These are phyloP conservation scores for Penicillium desertorum DNA, from an alignment of 495 filamentous ascomycete species.

Conservation along the genomic window DNA sequence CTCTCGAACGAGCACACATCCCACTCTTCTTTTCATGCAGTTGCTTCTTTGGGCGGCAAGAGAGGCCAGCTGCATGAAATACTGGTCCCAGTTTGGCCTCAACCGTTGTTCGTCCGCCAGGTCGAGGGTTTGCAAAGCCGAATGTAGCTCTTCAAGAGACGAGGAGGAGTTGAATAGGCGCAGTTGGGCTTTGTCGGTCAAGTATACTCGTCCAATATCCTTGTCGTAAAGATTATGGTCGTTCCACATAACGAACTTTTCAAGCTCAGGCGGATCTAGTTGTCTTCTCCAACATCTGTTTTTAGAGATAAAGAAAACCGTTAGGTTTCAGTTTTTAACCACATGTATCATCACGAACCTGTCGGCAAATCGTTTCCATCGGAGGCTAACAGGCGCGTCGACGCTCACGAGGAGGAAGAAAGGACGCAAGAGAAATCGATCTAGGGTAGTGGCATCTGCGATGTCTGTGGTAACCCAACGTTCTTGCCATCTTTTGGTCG, in stretches of 20 bases:
- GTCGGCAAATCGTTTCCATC: slow-evolving; percentile 71
- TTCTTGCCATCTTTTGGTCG: slow-evolving; percentile 79
- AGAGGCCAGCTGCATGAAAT: slow-evolving; percentile 94
- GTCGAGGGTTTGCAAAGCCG: slow-evolving; percentile 65
- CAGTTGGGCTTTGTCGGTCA: slow-evolving; percentile 77
- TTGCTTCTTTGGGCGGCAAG: slow-evolving; percentile 89
- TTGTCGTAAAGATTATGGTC: slow-evolving; percentile 76
- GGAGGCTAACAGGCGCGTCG: slow-evolving; percentile 79
- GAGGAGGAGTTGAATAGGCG: slow-evolving; percentile 81
- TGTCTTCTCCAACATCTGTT: slow-evolving; percentile 45
- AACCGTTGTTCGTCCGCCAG: slow-evolving; percentile 76
- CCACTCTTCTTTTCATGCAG: slow-evolving; percentile 97
- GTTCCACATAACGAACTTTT: slow-evolving; percentile 72
- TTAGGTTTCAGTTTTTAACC: not conserved
- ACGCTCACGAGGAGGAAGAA: slow-evolving; percentile 92
- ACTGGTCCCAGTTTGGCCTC: slow-evolving; percentile 93
- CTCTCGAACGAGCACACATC: slow-evolving; percentile 89
- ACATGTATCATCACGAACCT: slow-evolving; percentile 38
- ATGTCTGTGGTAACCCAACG: slow-evolving; percentile 84
- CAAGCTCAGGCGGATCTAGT: slow-evolving; percentile 57
- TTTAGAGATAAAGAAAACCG: not conserved
- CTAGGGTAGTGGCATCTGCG: slow-evolving; percentile 62
- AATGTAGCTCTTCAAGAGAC: slow-evolving; percentile 65
- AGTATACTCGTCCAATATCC: slow-evolving; percentile 59
- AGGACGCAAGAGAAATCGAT: slow-evolving; percentile 72